Conservation (phyloP, 192 early-diverging fungal genomes). For the Backusella tuberculispora region DNA sequence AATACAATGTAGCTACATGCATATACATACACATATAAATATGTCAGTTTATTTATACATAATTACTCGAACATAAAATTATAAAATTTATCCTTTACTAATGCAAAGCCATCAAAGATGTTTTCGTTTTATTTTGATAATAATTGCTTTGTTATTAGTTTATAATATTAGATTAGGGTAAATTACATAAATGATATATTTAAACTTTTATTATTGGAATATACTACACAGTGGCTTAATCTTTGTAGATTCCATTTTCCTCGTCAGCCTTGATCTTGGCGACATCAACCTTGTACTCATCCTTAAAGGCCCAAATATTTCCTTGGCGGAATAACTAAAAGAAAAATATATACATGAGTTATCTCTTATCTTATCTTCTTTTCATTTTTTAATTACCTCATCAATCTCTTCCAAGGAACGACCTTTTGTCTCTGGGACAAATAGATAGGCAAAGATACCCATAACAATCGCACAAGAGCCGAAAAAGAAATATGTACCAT, state of each 20-base stretch:
- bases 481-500: slow-evolving; percentile 55
- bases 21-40: too few species aligned
- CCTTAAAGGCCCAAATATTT: background rate
- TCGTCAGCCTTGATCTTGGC: background rate
- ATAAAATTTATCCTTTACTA: too few species aligned
- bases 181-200: too few species aligned
- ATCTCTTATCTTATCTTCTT: background rate
- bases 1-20: too few species aligned
- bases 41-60: too few species aligned
- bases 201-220: background rate
- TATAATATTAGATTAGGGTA: background rate
- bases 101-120: too few species aligned
- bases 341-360: too few species aligned
- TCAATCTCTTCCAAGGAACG: slow-evolving; percentile 87
- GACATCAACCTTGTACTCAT: background rate
- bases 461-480: slow-evolving; percentile 44
- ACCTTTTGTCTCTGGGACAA: slow-evolving; percentile 76
- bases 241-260: slow-evolving; percentile 17
- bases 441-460: slow-evolving; percentile 43
- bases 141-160: too few species aligned
- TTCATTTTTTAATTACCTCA: slow-evolving; percentile 47
- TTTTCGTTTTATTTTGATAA: too few species aligned
- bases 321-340: slow-evolving; percentile 1
- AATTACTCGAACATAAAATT: too few species aligned
- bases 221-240: background rate